phyloP scores from a whole-genome alignment of 129 eudicot genomes.

The Erigeron canadensis region DNA sequence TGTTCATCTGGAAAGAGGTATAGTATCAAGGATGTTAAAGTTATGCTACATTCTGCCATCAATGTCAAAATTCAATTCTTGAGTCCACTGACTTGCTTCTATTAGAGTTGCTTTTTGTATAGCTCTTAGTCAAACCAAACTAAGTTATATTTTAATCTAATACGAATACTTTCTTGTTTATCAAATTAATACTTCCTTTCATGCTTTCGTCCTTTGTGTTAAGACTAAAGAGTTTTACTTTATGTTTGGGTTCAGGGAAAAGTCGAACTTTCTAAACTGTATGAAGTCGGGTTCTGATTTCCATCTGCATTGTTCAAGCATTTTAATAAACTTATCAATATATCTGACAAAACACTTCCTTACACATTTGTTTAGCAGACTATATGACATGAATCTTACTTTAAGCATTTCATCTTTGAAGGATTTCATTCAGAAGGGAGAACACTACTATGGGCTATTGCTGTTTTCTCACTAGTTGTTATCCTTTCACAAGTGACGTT shows the following conservation, averaged over 20 bases:
- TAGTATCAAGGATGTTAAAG: slow-evolving; percentile 26
- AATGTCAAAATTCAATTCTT: not conserved
- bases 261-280: not conserved
- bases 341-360: slow-evolving; percentile 9
- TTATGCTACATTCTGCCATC: slow-evolving; percentile 6
- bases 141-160: not conserved
- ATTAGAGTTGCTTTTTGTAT: not conserved
- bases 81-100: not conserved
- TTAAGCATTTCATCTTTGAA: slow-evolving; percentile 32
- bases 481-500: slow-evolving; percentile 57
- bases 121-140: not conserved
- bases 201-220: not conserved
- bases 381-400: slow-evolving; percentile 22
- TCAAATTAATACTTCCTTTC: not conserved
- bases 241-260: not conserved
- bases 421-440: slow-evolving; percentile 58
- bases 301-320: slow-evolving; percentile 13
- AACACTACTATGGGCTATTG: slow-evolving; percentile 54
- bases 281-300: slow-evolving; percentile 10
- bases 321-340: slow-evolving; percentile 4
- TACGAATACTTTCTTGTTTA: no score
- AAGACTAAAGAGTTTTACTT: slow-evolving; percentile 6
- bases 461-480: slow-evolving; percentile 54
- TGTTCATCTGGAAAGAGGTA: slow-evolving; percentile 69
- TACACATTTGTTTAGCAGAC: slow-evolving; percentile 11